Evolutionary conservation across 495 filamentous ascomycete genomes (phyloP), one percentile per base, ranked within the genome.

Genomic region (Platismatia glauca): DNA sequence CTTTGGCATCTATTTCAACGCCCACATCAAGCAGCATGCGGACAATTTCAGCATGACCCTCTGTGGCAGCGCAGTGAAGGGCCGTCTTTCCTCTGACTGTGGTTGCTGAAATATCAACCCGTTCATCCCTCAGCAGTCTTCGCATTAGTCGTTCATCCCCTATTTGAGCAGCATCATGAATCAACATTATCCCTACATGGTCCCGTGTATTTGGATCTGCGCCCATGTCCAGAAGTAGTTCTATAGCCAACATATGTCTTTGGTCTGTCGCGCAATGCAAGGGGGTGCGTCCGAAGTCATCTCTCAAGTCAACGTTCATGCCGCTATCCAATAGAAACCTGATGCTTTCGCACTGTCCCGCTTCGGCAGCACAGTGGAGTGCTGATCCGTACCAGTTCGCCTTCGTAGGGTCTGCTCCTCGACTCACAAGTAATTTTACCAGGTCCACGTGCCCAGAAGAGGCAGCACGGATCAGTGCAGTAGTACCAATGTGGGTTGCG

Each of bases 291-390:
- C 44, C 55, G 43, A 58, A 48, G 15, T 39, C 1, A 22, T 64
- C 43, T 59, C 18, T 16, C 33, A 64, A 27, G 52, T 64, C 11
- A 6, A 64, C 24, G 52, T 64, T 16, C 27, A 60, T 31, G 41
- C 57, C 56, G 55, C 18, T 29, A 34, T 60, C 46, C 7, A 59
- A 16, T 29, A 64, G 39, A 39, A 33, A 27, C 15, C 52, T 46
- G 53, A 64, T 64, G 20, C 29, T 53, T 13, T 55, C 43, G 39
- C 57, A 46, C 38, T 60, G n/a, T 27, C 46, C 57, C 12, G 56
- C 62, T 60, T 64, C 62, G 48, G 62, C 62, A 27, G 62, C 62
- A 31, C 56, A 60, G 38, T 60, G 62, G 27, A 64, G 53, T 13
- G 22, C 62, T 11, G 62, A 41, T 8, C 62, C 62, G 38, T 64